Base-by-base conservation (phyloP, 371 early-diverging fungal genomes). In the Blakeslea trispora region DNA sequence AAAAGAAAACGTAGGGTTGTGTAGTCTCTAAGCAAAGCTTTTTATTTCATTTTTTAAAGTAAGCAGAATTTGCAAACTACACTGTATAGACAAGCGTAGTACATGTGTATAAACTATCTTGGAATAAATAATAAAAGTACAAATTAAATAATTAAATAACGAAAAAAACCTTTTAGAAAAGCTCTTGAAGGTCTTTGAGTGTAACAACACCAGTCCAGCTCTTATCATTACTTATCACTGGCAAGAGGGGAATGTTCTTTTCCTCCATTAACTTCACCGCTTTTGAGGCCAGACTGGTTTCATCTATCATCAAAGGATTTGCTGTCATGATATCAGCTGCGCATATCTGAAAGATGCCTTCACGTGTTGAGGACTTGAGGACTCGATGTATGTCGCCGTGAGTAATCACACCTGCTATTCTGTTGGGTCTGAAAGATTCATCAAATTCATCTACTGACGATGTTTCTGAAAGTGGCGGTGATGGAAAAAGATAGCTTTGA, bases 131-230 rank as follows among this genome's bases (percentile, higher is more conserved):
- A 35, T 35, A 45, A 6, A 37, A 37, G 14, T 37, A 37, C 37
- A 37, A 10, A 14, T 9, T 37, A 28, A 28, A 28, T 28, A 28
- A 28, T 37, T 14, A 37, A 32, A 35, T 45, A 45, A 37, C n/a
- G 14, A 35, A 18, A 35, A 40, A 23, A 35, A 28, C 40, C 23
- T 15, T 47, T 51, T 61, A 79, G 28, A 79, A 74, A 13, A 79
- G 59, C 32, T 72, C 75, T 55, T 76, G 74, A 32, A 79, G 63
- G 59, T 74, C 77, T 39, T 76, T 75, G 18, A 72, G 47, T 8
- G 71, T 74, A 14, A 76, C 65, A 7, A 79, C 72, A 28, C 80
- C 80, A 23, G 55, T 54, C 65, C 65, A 76, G 1, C 56, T 23
- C 2, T 68, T 66, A 39, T 63, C 58, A 17, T 50, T 35, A 43